Base-by-base conservation (phyloP, 1,284 basidiomycete genomes). In the Fomitopsis pinicola region DNA sequence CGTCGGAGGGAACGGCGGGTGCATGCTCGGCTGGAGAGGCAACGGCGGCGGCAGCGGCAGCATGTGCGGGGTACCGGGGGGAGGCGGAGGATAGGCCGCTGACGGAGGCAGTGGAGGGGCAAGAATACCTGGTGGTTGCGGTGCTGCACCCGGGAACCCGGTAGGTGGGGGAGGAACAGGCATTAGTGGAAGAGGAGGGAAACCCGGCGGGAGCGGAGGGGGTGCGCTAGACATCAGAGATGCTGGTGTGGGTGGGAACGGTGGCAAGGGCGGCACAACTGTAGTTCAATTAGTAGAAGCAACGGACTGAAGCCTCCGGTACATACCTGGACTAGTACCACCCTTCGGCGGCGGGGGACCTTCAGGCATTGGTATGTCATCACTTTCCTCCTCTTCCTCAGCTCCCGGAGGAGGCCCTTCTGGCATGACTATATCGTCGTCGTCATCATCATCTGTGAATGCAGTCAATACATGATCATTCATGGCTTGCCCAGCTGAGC, bases 291-390 rank as follows among this genome's bases (percentile, higher is more conserved):
- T 30, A 33, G 14, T 52, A 61, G 61, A n/a, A 59, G 46, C 40
- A 53, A 65, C 59, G 59, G 64, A 57, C 66, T 58, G 33, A 64
- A 57, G 22, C 62, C 59, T 33, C 59, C 59, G 36, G 70, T 68
- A 56, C 70, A 69, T 22, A 69, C 56, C 54, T 68, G 62, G 57
- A 33, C 57, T 17, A 42, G 40, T 56, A 5, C 70, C 68, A 10
- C 67, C 64, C 58, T 67, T 66, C 2, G 67, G 64, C 0, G 92
- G 92, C 36, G 89, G 89, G 44, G 88, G 90, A 0, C 89, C 93
- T 58, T 89, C 89, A 9, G 94, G 94, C 87, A 96, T 89, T 14
- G 86, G 84, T 48, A 95, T 94, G 62, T 94, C 93, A 66, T 94
- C 91, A 54, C 79, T 83, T 33, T 79, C 79, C 2, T 79, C 77